Evolutionary conservation across 2,329 filamentous ascomycete genomes (phyloP), one percentile per base, ranked within the genome.

Genomic region (Phaeosphaeriaceae sp.): DNA sequence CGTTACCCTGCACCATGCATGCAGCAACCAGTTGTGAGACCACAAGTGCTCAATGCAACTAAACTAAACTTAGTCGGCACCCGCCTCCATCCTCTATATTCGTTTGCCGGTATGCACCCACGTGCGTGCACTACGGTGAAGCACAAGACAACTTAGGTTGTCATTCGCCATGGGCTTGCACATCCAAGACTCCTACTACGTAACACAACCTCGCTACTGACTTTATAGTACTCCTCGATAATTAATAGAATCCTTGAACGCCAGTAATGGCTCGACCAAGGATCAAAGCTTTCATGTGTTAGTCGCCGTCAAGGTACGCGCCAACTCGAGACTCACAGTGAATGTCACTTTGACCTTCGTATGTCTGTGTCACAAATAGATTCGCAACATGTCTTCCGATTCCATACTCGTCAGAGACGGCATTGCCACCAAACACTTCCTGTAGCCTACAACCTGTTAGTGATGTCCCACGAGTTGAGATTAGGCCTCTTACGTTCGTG

Each of bases 341-440:
- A 71, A 97, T 97, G 76, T 97, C 94, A 70, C 92, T 97, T 77
- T 97, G 94, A 17, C 94, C 94, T 77, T 99, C 94, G 64, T 99
- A 99, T 1, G 93, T 97, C 78, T 97, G 93, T 46, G 93, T 95
- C 44, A 99, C 94, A 74, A 95, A 99, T 57, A 99, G 75, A 73
- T 99, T 99, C 48, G 93, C 88, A 50, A 97, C 94, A 77, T 97
- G 94, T 57, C 94, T 85, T 13, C 91, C 94, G 67, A 99, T 97
- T 54, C 87, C 86, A 69, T 97, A 99, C 77, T 99, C 94, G 66
- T 99, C 94, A 68, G 92, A 96, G 41, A 94, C 91, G n/a, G 94
- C 94, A 70, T 99, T 99, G 23, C 94, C 94, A 49, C 94, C 94
- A 77, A 99, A 97, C 17, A 99, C 84, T 78, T 99, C 94, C 75